Evolutionary conservation across 2,329 filamentous ascomycete species (phyloP).

Genomic region (Clonostachys rosea): DNA sequence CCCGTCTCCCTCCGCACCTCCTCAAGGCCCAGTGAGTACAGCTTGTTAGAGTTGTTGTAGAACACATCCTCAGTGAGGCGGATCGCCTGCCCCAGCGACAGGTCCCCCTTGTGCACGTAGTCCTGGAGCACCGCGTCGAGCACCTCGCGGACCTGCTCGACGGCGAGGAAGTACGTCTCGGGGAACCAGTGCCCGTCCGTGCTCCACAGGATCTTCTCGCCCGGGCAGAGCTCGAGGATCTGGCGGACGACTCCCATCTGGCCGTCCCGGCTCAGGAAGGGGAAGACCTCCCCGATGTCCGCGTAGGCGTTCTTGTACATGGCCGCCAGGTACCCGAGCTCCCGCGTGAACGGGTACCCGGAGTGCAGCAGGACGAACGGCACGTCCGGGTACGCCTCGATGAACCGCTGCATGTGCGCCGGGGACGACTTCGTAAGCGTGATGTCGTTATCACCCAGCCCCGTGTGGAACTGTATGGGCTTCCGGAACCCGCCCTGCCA

Average conservation of each 20-base stretch:
- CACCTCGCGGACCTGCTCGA: constrained; percentile 66
- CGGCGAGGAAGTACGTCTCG: constrained; percentile 71
- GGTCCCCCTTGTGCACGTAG: constrained; percentile 59
- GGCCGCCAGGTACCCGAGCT: constrained; percentile 73
- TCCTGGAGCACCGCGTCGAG: constrained; percentile 64
- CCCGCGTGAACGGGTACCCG: constrained; percentile 75
- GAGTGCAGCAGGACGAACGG: constrained; percentile 77
- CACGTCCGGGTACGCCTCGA: constrained; percentile 62
- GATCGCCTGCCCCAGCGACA: constrained; percentile 58
- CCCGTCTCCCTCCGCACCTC: background rate
- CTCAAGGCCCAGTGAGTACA: constrained; percentile 53
- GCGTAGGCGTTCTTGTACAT: constrained; percentile 78
- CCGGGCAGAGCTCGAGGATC: constrained; percentile 70
- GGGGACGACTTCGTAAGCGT: constrained; percentile 66
- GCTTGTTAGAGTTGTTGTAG: constrained; percentile 71
- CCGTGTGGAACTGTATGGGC: constrained; percentile 80
- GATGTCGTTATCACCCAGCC: constrained; percentile 77
- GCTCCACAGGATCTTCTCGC: constrained; percentile 73
- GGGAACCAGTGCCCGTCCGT: constrained; percentile 78
- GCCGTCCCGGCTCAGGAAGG: constrained; percentile 70
- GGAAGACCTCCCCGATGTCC: constrained; percentile 81
- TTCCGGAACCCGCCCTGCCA: constrained; percentile 45
- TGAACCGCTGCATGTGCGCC: constrained; percentile 68
- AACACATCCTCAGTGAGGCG: constrained; percentile 62
- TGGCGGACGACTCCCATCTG: constrained; percentile 68